Evolutionary conservation across 768 basidiomycete genomes (phyloP), one percentile per base, ranked within the genome.

Genomic region (Scleroderma citrinum): DNA sequence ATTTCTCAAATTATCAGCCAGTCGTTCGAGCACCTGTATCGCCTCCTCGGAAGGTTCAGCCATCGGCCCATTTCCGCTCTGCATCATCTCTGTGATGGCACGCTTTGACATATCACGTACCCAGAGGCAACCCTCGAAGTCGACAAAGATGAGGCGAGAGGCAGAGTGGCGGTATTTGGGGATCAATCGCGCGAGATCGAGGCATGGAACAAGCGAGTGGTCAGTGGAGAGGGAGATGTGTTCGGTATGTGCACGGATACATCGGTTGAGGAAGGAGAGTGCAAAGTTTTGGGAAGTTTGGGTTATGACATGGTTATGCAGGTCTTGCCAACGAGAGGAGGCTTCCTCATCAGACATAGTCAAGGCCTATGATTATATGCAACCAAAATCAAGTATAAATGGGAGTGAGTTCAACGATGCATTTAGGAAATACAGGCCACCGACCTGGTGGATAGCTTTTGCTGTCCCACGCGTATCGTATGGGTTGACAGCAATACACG

Each of bases 231-330:
- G 65, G 5, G 52, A 56, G 19, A 71, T 69, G 53, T 88, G 87
- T 52, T 90, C 87, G 10, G 80, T 77, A 60, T 87, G 76, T 29
- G 84, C 81, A 41, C 87, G 83, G 23, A 89, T 60, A 57, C 80
- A 82, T 14, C 89, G 78, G 5, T 77, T 83, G 53, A 92, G 77
- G 79, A 92, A 92, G 4, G 81, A 77, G 3, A 76, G 86, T 36
- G 85, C 83, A 63, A 92, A 93, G 0, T 85, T 75, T 58, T 93
- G 91, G 0, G 91, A 89, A 0, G 86, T 91, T 62, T 93, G 92
- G 0, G 87, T 87, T 12, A 81, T 81, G 44, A 93, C 91, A 55
- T 93, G 91, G 52, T 78, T 81, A 63, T 92, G 87, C 0, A 93
- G 71, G 50, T 93, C 91, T 74, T 84, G 80, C 90, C 90, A 92